Base-by-base conservation (phyloP, 2,329 filamentous ascomycete species). In the Rhytidhysteron rufulum region DNA sequence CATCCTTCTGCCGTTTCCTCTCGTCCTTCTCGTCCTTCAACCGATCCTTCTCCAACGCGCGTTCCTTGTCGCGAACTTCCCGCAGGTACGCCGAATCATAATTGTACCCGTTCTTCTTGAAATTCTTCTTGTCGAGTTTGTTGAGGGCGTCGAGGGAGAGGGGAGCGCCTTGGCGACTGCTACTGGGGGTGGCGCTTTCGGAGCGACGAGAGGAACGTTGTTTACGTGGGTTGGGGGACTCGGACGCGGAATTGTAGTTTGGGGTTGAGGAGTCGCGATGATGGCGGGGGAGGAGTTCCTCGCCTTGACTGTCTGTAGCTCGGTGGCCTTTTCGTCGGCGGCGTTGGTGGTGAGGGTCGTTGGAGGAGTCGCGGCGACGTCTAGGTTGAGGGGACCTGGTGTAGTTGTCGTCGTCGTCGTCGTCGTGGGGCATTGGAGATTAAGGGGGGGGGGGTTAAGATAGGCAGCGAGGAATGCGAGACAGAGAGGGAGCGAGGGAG, bases 121-220 rank as follows among this genome's bases (percentile, higher is more conserved):
- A 71, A 62, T 86, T 83, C 39, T 78, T 67, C 36, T 78, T 72
- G 51, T 88, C 77, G 34, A 90, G 64, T 54, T 81, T 79, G 10
- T 82, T 82, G 35, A 90, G 65, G 4, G 83, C 80, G 51, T 80
- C 77, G 44, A 65, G 70, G 62, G 55, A 80, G 53, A 74, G 50
- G 34, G 64, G 60, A 29, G 63, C 63, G 37, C 51, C 59, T 16
- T 54, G 58, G 5, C 53, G 53, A 22, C 57, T 62, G 15, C 57
- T 55, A 31, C 44, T 48, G 10, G 44, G 37, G 20, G 44, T 51
- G 10, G 37, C 40, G 15, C 40, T 45, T 11, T 39, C 41, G 8
- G 48, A 35, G 39, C 43, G 16, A 40, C 45, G 15, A 8, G 49
- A 33, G 37, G 43, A 15, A 40, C 46, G 16, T 46, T 38, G 18